These are phyloP conservation scores for Psidium guajava DNA, from an alignment of 345 rosid genomes.

Conservation along the genomic window DNA sequence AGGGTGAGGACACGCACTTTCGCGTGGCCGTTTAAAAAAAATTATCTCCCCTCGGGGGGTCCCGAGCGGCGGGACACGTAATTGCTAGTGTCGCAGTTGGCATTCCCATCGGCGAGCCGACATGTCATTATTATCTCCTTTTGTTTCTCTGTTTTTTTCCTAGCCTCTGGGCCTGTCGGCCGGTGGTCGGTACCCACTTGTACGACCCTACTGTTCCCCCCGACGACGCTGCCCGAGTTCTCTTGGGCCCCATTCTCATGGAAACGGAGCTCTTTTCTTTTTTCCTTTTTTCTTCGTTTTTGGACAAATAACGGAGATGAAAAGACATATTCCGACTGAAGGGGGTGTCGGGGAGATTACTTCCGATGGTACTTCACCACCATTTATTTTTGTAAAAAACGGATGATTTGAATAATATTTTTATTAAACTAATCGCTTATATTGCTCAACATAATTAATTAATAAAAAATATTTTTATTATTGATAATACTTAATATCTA, in stretches of 20 bases:
- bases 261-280: not conserved
- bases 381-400: too few relatives aligned
- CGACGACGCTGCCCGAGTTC: not conserved
- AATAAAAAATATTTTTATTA: too few relatives aligned
- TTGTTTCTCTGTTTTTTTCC: not conserved
- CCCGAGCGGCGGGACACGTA: not conserved
- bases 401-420: too few relatives aligned
- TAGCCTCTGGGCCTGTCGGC: not conserved
- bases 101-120: not conserved
- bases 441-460: too few relatives aligned
- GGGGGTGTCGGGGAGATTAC: not conserved
- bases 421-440: accelerated
- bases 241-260: not conserved
- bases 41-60: not conserved
- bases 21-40: not conserved
- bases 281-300: not conserved
- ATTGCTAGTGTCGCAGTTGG: not conserved
- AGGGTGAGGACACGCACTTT: not conserved
- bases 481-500: too few relatives aligned
- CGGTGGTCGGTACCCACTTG: not conserved
- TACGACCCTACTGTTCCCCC: not conserved
- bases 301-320: not conserved
- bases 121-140: not conserved
- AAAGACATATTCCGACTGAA: not conserved
- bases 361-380: too few relatives aligned